A percentile compares a stretch with the other conserved stretches of the same genome.
phyloP scores from a whole-genome alignment of 108 stramenopile genomes.

The Fistulifera solaris region DNA sequence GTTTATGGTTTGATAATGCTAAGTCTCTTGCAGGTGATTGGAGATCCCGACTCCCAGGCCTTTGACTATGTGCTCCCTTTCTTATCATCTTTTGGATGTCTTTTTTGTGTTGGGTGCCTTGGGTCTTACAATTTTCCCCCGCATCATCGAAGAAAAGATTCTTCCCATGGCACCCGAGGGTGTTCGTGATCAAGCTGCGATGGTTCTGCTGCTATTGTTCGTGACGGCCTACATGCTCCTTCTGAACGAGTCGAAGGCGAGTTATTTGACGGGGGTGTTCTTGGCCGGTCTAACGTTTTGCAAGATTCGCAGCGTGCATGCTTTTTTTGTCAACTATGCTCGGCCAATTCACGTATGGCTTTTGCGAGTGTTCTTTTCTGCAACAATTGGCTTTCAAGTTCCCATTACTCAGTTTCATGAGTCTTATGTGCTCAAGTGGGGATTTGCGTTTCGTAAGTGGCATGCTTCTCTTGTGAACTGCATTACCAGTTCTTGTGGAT shows the following conservation, averaged over 20 bases:
- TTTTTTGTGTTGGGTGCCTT: conserved; percentile 27
- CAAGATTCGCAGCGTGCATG: conserved; percentile 30
- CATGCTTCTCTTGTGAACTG: background rate
- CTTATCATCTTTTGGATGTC: conserved; percentile 28
- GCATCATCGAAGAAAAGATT: conserved; percentile 23
- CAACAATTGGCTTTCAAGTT: conserved; percentile 32
- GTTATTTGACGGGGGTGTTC: conserved; percentile 33
- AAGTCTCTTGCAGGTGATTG: conserved; percentile 28
- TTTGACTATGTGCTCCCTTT: conserved; percentile 32
- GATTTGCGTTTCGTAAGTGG: conserved; percentile 19
- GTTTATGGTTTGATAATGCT: conserved; percentile 32
- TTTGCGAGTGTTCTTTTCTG: conserved; percentile 47
- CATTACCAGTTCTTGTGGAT: no score
- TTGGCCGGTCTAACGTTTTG: conserved; percentile 38
- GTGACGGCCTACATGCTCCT: conserved; percentile 24
- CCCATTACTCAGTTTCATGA: conserved; percentile 13
- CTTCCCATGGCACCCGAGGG: conserved; percentile 16
- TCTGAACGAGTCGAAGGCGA: conserved; percentile 31
- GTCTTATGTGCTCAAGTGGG: conserved; percentile 25
- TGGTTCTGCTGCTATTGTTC: conserved; percentile 22
- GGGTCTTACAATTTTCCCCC: conserved; percentile 31
- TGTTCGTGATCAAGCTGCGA: conserved; percentile 18
- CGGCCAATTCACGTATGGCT: conserved; percentile 35
- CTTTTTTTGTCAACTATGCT: conserved; percentile 25
- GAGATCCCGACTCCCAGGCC: conserved; percentile 11